Base-by-base conservation (phyloP, 2,329 filamentous ascomycete genomes). In the Diaporthe sp. region DNA sequence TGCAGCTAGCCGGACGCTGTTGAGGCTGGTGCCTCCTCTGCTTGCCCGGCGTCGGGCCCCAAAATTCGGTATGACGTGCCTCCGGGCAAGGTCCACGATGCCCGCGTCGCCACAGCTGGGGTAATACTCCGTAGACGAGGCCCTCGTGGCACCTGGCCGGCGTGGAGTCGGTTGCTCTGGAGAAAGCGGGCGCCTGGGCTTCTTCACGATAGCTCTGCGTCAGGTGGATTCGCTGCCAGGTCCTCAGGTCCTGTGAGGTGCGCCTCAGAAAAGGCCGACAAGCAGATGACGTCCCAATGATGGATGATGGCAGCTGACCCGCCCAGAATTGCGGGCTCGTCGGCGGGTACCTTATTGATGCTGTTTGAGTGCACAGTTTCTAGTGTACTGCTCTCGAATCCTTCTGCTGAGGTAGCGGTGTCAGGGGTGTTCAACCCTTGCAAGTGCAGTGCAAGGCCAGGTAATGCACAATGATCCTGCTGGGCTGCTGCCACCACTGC, bases 251-350 rank as follows among this genome's bases (percentile, higher is more conserved):
- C 42, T 44, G 69, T 63, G 56, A 47, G 55, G 42, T 19, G 56
- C 58, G 56, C 70, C 56, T 13, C n/a, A 50, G 12, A 22, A 17
- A 51, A 5, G 22, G 10, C 30, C 19, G 27, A 10, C 56, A 56
- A 71, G 63, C 63, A 35, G 44, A 71, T 71, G 70, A 63, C 70
- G 70, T 71, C 56, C 9, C 44, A 35, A 30, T 61, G 56, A 71
- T 63, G 69, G 30, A 19, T n/a, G 22, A 13, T 51, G 58, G 55
- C 70, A 71, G 56, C 32, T 71, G 70, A 71, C 70, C 70, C 70
- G 70, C 70, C 47, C 47, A 68, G 63, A 53, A 27, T 30, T 66
- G n/a, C 27, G 30, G 44, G n/a, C n/a, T n/a, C 44, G 47, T 9
- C 39, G 61, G 63, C 30, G 30, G 19, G 42, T 30, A 30, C 12